phyloP scores from a whole-genome alignment of 2,329 filamentous ascomycete genomes.

The Fusarium clavum region DNA sequence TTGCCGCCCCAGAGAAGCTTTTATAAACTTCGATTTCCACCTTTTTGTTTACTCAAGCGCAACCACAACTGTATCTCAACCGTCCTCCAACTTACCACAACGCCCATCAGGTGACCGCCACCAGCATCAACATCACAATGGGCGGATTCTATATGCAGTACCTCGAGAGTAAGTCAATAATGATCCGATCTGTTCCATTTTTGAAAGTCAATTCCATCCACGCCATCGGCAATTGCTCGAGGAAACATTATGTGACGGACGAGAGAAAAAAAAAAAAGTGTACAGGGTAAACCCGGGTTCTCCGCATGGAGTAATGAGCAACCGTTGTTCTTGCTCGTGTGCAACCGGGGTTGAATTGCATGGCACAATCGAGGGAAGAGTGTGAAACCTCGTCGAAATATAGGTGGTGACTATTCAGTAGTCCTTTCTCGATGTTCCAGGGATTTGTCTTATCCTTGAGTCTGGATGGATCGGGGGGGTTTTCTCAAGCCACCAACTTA shows the following conservation, averaged over 20 bases:
- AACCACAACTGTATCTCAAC: constrained; percentile 19
- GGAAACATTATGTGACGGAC: constrained; percentile 4
- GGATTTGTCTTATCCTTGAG: not conserved
- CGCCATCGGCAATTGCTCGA: constrained; percentile 35
- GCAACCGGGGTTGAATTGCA: constrained; percentile 4
- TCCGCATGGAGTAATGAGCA: constrained; percentile 29
- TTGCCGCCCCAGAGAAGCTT: constrained; percentile 29
- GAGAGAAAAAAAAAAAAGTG: constrained; percentile 6
- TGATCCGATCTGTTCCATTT: constrained; percentile 19
- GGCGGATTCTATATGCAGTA: constrained; percentile 78
- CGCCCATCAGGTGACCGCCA: constrained; percentile 42
- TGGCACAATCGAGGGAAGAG: constrained; percentile 5
- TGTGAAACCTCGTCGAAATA: not conserved
- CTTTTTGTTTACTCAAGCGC: constrained; percentile 35
- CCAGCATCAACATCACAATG: constrained; percentile 58
- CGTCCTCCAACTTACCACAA: constrained; percentile 12
- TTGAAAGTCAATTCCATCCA: constrained; percentile 34
- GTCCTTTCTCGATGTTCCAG: not conserved
- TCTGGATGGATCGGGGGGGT: not conserved
- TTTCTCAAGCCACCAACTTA: not conserved
- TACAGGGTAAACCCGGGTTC: constrained; percentile 23
- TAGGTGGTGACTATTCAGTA: not conserved
- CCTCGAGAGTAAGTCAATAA: constrained; percentile 74
- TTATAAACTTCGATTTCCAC: constrained; percentile 38
- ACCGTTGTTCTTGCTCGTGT: constrained; percentile 14